Evolutionary conservation across 2,329 filamentous ascomycete genomes (phyloP), one percentile per base, ranked within the genome.

Genomic region (Colletotrichum filicis): DNA sequence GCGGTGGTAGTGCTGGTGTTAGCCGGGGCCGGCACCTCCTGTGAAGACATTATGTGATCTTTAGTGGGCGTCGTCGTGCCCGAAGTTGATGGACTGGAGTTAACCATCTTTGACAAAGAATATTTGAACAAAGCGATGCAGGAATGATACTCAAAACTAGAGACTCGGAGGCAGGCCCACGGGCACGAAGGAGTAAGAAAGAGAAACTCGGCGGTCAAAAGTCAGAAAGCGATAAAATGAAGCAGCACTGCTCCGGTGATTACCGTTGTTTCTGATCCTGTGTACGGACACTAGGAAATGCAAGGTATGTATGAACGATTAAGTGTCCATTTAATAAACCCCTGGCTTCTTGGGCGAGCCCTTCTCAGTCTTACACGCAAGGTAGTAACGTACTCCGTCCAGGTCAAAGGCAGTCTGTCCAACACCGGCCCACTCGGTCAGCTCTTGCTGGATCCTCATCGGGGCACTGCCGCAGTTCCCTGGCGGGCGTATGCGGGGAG

Each of bases 31-130:
- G 30, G 53, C 2, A 35, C 37, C 19, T 61, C 46, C 24, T 55
- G 55, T 1, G 66, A 42, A 4, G 66, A 37, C 35, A 52, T n/a
- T 2, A 66, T 46, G 14, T 49, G 16, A 11, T 62, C 26, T 28
- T 73, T 73, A 49, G 57, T 37, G 12, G 66, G 70, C 24, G 70
- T 73, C 22, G 55, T 11, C 16, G 46, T 49, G 60, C 70, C 55
- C 12, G 70, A 73, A 28, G 55, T 70, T n/a, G 67, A 37, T 46
- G 59, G 59, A 28, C 66, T 65, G 59, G 55, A 61, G 37, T 64
- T 66, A 9, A 66, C 53, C 66, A 70, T 69, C 9, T 64, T 65
- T 53, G 26, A 12, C 5, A 22, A 46, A 37, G 14, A 28, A 30
- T 16, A 26, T 16, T 4, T 12, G 37, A 52, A 16, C 14, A 22